Evolutionary conservation across 1,284 basidiomycete genomes (phyloP), one percentile per base, ranked within the genome.

Genomic region (Sanghuangporus sanghuang): DNA sequence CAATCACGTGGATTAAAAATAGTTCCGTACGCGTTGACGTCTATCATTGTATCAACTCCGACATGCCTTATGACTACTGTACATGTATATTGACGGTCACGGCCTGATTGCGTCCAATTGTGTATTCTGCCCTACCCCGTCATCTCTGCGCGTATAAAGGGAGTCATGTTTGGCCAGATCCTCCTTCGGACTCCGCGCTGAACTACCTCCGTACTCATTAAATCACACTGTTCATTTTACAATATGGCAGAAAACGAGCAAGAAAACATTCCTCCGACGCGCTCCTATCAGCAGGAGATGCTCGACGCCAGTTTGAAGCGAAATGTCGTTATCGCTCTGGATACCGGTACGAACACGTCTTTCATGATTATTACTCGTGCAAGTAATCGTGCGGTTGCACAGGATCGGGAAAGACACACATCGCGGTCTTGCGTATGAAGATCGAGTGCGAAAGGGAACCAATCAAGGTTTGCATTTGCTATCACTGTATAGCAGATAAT

Each of bases 351-450:
- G 49, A 6, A 32, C 27, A 52, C 9, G 14, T 27, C 18, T 35
- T 27, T 52, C 21, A 12, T 23, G 21, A 46, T n/a, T 46, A 11
- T 46, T n/a, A n/a, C 44, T 12, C 18, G 9, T 32, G 23, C 5
- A 8, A n/a, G 5, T 9, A 27, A 9, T 23, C 4, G 18, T 21
- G 49, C 7, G 14, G 12, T 12, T 23, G 8, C 21, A 23, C 49
- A 52, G 90, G 90, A 0, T 86, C 87, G 0, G 90, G 90, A 7
- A 92, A 93, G 76, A 93, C 91, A 0, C 84, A 88, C 66, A 86
- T 93, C 46, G 89, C 91, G 0, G 79, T 92, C 14, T 75, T 92
- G 7, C 75, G 90, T 42, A 84, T 92, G 74, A 89, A 86, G 69
- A 78, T 81, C 32, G 86, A 90, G 71, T 76, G 78, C 6, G 87